phyloP scores from a whole-genome alignment of 345 rosid species.

The Firmiana major region DNA sequence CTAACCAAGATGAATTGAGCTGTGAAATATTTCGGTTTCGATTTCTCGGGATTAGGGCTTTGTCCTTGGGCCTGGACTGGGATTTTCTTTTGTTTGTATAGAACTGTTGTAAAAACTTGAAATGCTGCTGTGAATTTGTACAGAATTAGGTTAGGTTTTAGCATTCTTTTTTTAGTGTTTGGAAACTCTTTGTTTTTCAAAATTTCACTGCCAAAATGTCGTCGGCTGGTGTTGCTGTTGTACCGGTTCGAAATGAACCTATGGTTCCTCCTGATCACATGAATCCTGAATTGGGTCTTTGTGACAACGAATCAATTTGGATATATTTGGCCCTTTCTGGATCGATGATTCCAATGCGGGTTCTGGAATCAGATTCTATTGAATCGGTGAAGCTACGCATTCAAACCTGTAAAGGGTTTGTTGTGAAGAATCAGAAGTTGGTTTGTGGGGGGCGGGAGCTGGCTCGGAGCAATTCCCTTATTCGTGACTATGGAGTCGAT shows the following conservation, averaged over 20 bases:
- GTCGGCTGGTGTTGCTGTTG: slow-evolving; percentile 46
- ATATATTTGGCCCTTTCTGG: slow-evolving; percentile 39
- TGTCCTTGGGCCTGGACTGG: neutral
- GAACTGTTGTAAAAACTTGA: neutral
- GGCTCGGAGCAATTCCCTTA: slow-evolving; percentile 55
- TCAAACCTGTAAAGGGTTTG: slow-evolving; percentile 62
- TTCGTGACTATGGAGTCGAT: slow-evolving; percentile 61
- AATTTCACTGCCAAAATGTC: slow-evolving; percentile 30
- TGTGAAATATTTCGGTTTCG: neutral
- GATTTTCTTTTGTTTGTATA: neutral
- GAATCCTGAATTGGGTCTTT: slow-evolving; percentile 12
- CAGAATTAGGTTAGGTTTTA: neutral
- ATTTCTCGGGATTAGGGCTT: neutral
- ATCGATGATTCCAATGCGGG: slow-evolving; percentile 43
- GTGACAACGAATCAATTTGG: slow-evolving; percentile 44
- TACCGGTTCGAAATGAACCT: slow-evolving; percentile 37
- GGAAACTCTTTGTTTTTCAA: neutral
- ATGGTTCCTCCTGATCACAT: slow-evolving; percentile 27
- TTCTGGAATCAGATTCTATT: slow-evolving; percentile 56
- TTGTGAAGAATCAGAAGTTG: slow-evolving; percentile 60
- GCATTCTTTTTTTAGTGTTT: neutral
- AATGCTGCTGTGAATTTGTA: slow-evolving; percentile 13
- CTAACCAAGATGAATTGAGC: neutral
- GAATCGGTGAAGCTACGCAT: slow-evolving; percentile 66
- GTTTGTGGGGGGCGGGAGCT: slow-evolving; percentile 71